phyloP scores from a whole-genome alignment of 768 basidiomycete genomes.

The Chalciporus sphaerocephalus region DNA sequence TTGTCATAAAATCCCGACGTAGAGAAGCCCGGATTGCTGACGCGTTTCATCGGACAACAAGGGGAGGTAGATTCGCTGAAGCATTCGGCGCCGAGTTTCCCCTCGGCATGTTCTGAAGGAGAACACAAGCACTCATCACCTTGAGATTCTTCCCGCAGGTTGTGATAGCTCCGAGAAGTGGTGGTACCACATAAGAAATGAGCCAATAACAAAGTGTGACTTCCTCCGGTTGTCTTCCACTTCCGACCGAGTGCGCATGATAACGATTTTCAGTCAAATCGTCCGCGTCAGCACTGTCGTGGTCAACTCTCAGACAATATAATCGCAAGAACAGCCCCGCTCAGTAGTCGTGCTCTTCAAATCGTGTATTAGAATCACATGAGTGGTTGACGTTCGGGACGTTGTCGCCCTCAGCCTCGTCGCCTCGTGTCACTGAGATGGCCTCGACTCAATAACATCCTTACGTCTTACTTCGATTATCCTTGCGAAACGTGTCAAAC shows the following conservation, averaged over 20 bases:
- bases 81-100: not conserved
- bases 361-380: not conserved
- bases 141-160: not conserved
- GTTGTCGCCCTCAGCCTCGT: not conserved
- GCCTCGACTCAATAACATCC: not conserved
- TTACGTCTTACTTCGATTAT: slow-evolving; percentile 18
- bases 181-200: not conserved
- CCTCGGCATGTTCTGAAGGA: not conserved
- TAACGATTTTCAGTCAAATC: not conserved
- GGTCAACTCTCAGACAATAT: not conserved
- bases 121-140: too few relatives aligned
- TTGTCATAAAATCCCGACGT: not conserved
- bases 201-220: too few relatives aligned
- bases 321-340: not conserved
- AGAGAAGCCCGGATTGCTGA: too few relatives aligned
- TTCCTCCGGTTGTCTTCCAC: not conserved
- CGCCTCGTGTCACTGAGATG: not conserved
- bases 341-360: not conserved
- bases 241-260: not conserved
- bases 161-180: not conserved
- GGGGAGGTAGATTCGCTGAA: too few relatives aligned
- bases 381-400: too few relatives aligned
- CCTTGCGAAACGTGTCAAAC: slow-evolving; percentile 9
- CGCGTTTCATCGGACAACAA: too few relatives aligned
- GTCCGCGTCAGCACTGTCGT: not conserved